Base-by-base conservation (phyloP, 2,329 filamentous ascomycete species). In the Ilyonectria destructans region DNA sequence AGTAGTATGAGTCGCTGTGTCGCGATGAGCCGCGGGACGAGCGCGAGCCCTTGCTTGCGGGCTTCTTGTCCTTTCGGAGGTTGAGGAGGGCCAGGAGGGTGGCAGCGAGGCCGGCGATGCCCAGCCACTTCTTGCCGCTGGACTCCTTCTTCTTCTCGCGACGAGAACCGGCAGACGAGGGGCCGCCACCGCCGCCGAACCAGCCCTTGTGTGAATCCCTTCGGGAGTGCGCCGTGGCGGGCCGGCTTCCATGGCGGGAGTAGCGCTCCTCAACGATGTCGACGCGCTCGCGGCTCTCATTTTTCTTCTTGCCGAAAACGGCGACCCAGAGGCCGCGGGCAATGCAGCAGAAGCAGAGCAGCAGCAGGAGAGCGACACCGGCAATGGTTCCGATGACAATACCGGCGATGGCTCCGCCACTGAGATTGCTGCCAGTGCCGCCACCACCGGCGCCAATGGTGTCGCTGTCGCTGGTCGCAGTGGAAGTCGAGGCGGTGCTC, bases 321-420 rank as follows among this genome's bases (percentile, higher is more conserved):
- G 87, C 86, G 70, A 89, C 85, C 86, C 90, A 92, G 49, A 91
- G 82, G 15, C 88, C 88, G 71, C 87, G 86, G 66, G 87, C 85
- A 67, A 91, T 90, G 84, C 92, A 93, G 86, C 90, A 95, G 83
- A 93, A 90, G 85, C 92, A 94, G 76, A 95, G 82, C 8, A 93
- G 86, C 5, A 91, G 83, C 23, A 95, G 87, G 2, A 95, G 84
- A 46, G 87, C 81, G 40, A 94, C 85, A 69, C 91, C 93, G 15
- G 87, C 87, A 56, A 95, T 85, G 12, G 89, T 88, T 69, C 93
- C 93, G 63, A 95, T 91, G 71, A 95, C 93, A 75, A 95, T 95
- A 68, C 93, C 93, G 17, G 93, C 93, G 74, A 95, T 95, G 67
- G 92, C 93, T 59, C 92, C 93, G 49, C 86, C 88, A 74, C 90